Evolutionary conservation across 139 green algal genomes (phyloP).

Genomic region (Coelastrella sp.): DNA sequence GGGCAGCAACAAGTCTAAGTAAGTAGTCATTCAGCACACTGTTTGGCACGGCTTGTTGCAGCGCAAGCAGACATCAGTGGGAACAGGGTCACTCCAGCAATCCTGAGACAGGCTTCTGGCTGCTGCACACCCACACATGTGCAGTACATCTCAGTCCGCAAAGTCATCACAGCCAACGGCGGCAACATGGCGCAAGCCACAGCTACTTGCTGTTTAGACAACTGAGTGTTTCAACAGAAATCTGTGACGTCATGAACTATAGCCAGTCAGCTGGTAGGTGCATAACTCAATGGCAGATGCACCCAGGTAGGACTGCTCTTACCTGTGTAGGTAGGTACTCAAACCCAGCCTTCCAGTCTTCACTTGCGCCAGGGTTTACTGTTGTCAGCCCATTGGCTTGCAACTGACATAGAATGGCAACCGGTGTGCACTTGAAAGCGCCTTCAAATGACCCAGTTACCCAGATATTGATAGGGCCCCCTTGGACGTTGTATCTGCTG

Average conservation of each 20-base stretch:
- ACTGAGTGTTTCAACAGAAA: too few relatives aligned
- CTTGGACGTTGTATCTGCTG: conserved; percentile 43
- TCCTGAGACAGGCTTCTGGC: too few relatives aligned
- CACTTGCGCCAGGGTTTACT: conserved; percentile 7
- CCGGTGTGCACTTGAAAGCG: conserved; percentile 45
- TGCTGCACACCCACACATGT: too few relatives aligned
- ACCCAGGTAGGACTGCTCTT: neutral
- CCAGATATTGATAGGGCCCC: conserved; percentile 38
- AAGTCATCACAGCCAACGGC: too few relatives aligned
- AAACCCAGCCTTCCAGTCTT: conserved; percentile 17
- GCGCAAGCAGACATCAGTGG: neutral
- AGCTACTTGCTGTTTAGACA: too few relatives aligned
- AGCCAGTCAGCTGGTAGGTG: too few relatives aligned
- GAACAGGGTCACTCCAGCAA: neutral
- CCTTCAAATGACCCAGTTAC: conserved; percentile 48
- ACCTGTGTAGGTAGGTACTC: conserved; percentile 40
- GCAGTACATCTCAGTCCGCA: too few relatives aligned
- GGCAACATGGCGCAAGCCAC: too few relatives aligned
- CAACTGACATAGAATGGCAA: conserved; percentile 42
- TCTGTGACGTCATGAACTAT: too few relatives aligned
- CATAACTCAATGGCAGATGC: too few relatives aligned
- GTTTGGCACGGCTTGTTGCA: neutral
- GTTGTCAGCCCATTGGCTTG: conserved; percentile 28
- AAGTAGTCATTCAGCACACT: neutral
- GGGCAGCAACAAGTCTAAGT: neutral